Percentiles rank a stretch among this genome's conserved stretches.
Conservation (phyloP, 495 filamentous ascomycete species). For the Penicillium bovifimosum region DNA sequence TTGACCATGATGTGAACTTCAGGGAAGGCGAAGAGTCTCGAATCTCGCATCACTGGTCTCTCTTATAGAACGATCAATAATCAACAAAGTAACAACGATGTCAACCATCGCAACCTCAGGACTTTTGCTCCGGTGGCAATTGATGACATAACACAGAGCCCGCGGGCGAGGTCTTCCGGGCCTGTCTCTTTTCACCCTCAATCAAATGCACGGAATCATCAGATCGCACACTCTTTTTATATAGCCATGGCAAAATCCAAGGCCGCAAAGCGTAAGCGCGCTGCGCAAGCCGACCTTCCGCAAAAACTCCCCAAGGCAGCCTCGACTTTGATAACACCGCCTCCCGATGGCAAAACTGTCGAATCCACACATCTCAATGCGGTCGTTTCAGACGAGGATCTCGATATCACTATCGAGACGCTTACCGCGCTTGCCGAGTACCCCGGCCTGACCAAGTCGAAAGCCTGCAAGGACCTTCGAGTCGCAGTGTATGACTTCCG, state of each 20-base stretch:
- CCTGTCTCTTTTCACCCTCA: too few species aligned
- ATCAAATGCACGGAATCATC: neutral
- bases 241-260: constrained; percentile 32
- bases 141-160: too few species aligned
- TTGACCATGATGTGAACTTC: too few species aligned
- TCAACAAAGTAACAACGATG: too few species aligned
- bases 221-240: neutral
- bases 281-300: constrained; percentile 28
- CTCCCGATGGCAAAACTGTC: constrained; percentile 25
- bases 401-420: constrained; percentile 36
- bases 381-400: constrained; percentile 32
- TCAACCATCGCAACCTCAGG: too few species aligned
- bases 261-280: constrained; percentile 36
- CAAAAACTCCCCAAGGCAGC: constrained; percentile 27
- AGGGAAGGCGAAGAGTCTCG: too few species aligned
- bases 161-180: too few species aligned
- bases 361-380: constrained; percentile 32
- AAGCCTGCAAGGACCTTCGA: constrained; percentile 37
- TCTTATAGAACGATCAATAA: too few species aligned
- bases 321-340: constrained; percentile 21
- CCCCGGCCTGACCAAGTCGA: constrained; percentile 33
- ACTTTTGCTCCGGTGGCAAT: too few species aligned
- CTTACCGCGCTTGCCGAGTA: constrained; percentile 34
- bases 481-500: constrained; percentile 37
- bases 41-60: too few species aligned